Base-by-base conservation (phyloP, 768 basidiomycete species). In the Lyophyllum decastes region DNA sequence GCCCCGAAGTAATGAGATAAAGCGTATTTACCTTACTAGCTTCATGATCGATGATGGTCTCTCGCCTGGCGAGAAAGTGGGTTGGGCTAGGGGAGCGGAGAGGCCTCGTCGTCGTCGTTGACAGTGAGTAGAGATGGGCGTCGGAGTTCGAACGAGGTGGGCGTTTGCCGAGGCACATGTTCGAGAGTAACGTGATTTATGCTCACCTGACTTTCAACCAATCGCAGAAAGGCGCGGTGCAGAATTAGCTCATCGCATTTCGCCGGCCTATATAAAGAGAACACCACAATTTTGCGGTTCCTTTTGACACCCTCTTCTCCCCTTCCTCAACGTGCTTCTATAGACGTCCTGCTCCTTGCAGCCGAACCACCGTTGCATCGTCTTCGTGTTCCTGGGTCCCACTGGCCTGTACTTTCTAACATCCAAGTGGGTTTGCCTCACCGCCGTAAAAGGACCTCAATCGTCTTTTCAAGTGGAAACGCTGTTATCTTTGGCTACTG, bases 11-110 rank as follows among this genome's bases (percentile, higher is more conserved):
- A 41, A 41, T 53, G 49, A 44, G 57, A 33, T 57, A 52, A 19
- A 34, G 49, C 52, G 52, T 60, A 70, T 70, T 72, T 66, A 90
- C 90, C 90, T 83, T 75, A 92, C 89, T 75, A 92, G 88, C 86
- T 92, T 91, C 90, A 91, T 92, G 52, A 67, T 76, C 54, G 33
- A 16, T 48, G 17, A 49, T 47, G 11, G 34, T 54, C 25, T 46
- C 50, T 41, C 40, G 48, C 22, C 14, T 12, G 52, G 44, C 17
- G 54, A 12, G 21, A 35, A 16, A 24, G 45, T 49, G 35, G 21
- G 24, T 19, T 51, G 38, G 34, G 50, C 24, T 45, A 47, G 55
- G 27, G 16, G 26, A 33, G 40, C 43, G 26, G 27, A 27, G 33
- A 22, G 43, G 26, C 49, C 55, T 48, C 51, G 58, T 55, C 41